A percentile compares a stretch with the other conserved stretches of the same genome.
These are phyloP conservation scores for Curvularia eragrostidis DNA, from an alignment of 2,329 filamentous ascomycete genomes.

Conservation along the genomic window DNA sequence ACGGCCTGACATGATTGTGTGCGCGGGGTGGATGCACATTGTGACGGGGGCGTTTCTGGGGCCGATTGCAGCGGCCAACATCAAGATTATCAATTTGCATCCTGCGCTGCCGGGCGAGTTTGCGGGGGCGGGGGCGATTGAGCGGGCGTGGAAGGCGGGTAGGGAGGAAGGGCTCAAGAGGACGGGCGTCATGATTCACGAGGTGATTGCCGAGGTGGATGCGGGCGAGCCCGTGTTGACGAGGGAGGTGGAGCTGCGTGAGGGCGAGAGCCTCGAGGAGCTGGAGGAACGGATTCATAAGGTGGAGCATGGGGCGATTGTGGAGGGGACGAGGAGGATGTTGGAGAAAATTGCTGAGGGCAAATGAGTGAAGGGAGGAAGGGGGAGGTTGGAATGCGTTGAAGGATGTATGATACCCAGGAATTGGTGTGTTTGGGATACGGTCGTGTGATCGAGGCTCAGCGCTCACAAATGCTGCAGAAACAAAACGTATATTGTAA, in stretches of 20 bases:
- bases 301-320: constrained; percentile 79
- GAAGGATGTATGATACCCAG: constrained; percentile 14
- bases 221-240: constrained; percentile 76
- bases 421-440: neutral
- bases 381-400: neutral
- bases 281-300: constrained; percentile 77
- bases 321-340: constrained; percentile 69
- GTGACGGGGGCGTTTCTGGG: constrained; percentile 73
- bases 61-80: constrained; percentile 66
- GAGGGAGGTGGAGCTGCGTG: constrained; percentile 69
- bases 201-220: constrained; percentile 79
- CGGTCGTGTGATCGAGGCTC: neutral
- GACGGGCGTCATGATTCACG: constrained; percentile 88
- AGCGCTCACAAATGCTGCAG: neutral
- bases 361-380: neutral
- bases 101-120: constrained; percentile 76
- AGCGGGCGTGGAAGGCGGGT: constrained; percentile 77
- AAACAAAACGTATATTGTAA: neutral
- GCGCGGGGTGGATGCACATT: constrained; percentile 87
- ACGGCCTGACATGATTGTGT: constrained; percentile 75
- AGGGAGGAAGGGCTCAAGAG: constrained; percentile 69
- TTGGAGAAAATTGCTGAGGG: constrained; percentile 49
- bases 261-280: constrained; percentile 63
- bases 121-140: constrained; percentile 79
- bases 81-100: constrained; percentile 83